Conservation (phyloP, 768 basidiomycete genomes). For the Chiua virens region DNA sequence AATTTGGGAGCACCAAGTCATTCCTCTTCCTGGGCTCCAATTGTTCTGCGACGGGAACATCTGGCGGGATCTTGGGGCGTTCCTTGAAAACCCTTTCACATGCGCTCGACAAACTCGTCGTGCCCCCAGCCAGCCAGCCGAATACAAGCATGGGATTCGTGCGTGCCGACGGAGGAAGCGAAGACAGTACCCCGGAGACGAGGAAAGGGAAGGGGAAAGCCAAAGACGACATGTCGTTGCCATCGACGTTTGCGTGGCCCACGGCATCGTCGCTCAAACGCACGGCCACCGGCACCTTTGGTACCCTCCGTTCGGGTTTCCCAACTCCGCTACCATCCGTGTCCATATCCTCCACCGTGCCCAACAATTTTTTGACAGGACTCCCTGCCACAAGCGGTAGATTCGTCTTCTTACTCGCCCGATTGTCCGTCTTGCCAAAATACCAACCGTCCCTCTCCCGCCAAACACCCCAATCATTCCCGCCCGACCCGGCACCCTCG, state of each 20-base stretch:
- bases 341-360: neutral
- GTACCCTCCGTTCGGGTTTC: neutral
- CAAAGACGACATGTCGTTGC: constrained; percentile 23
- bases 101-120: constrained; percentile 69
- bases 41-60: neutral
- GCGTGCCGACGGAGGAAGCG: constrained; percentile 15
- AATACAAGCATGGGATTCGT: constrained; percentile 73
- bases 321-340: neutral
- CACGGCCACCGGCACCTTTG: constrained; percentile 11
- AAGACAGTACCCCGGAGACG: constrained; percentile 2
- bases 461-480: neutral
- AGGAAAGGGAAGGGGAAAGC: constrained; percentile 19
- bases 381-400: constrained; percentile 46
- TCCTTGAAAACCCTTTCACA: constrained; percentile 64
- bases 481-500: constrained; percentile 5
- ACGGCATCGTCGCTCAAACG: constrained; percentile 33
- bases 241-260: constrained; percentile 25
- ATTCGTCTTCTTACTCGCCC: constrained; percentile 43
- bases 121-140: constrained; percentile 64
- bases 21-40: constrained; percentile 5
- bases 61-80: constrained; percentile 20
- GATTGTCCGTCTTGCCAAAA: constrained; percentile 21
- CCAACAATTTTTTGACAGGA: constrained; percentile 41
- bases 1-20: constrained; percentile 4
- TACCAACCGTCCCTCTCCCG: constrained; percentile 12